Evolutionary conservation across 352 stramenopile genomes (phyloP).

Genomic region (Proteromonas lacertae): DNA sequence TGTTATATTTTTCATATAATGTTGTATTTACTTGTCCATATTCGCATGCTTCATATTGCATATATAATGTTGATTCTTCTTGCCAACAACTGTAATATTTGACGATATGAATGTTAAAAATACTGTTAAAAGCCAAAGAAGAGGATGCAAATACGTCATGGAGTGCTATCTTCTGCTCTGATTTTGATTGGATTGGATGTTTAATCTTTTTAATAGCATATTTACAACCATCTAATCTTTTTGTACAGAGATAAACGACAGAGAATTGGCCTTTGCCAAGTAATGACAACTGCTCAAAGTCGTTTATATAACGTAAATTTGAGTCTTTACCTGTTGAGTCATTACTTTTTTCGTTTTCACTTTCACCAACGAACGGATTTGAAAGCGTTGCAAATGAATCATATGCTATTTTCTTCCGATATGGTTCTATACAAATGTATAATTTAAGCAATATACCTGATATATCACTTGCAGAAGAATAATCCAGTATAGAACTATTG

Average conservation of each 20-base stretch:
- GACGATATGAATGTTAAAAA: no score
- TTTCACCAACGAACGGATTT: no score
- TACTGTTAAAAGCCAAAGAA: background rate
- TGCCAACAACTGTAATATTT: background rate
- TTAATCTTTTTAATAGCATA: conserved; percentile 2
- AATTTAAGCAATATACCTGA: no score
- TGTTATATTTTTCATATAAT: no score
- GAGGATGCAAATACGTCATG: background rate
- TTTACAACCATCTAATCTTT: background rate
- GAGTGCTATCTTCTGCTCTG: background rate
- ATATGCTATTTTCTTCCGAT: no score
- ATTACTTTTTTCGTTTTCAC: no score
- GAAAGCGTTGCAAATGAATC: no score
- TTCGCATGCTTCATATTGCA: background rate
- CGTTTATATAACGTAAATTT: conserved; percentile 1
- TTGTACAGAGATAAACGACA: background rate
- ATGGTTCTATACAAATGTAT: no score
- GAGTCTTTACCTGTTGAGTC: no score
- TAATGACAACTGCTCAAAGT: background rate
- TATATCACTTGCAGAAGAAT: no score
- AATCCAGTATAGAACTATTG: no score
- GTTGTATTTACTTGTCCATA: no score
- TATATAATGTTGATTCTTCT: background rate
- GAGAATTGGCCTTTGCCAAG: conserved; percentile 1
- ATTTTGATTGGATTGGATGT: background rate